Percentiles rank a stretch among this genome's conserved stretches.
Evolutionary conservation across 768 basidiomycete genomes (phyloP).

Genomic region (Gymnopilus dilepis): DNA sequence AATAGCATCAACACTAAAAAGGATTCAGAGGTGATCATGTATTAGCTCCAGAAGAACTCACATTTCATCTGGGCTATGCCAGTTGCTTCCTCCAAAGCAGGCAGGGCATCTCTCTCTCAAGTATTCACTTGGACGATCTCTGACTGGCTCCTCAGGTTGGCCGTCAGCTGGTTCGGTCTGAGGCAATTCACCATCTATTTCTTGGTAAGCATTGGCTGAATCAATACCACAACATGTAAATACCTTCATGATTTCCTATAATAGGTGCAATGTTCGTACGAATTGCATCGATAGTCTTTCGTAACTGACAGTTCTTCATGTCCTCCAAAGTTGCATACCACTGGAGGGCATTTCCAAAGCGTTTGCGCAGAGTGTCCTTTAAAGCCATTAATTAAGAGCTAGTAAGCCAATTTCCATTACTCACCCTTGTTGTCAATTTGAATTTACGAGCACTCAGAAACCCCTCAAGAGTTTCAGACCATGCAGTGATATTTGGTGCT

Average conservation of each 20-base stretch:
- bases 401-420: background rate
- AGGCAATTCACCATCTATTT: no score
- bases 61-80: background rate
- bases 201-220: no score
- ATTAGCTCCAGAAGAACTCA: background rate
- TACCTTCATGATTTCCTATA: background rate
- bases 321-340: slow-evolving; percentile 30
- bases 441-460: no score
- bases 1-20: slow-evolving; percentile 28
- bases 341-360: slow-evolving; percentile 31
- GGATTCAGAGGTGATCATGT: slow-evolving; percentile 7
- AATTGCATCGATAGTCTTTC: slow-evolving; percentile 3
- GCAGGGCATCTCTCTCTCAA: background rate
- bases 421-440: slow-evolving; percentile 6
- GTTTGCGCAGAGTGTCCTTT: slow-evolving; percentile 27
- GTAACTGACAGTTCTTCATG: slow-evolving; percentile 7
- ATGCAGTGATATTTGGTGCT: slow-evolving; percentile 19
- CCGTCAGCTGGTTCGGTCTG: no score
- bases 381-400: background rate
- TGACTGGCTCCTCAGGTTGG: background rate
- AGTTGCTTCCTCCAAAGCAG: background rate
- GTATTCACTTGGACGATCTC: background rate
- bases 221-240: background rate
- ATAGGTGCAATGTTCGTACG: background rate
- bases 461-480: slow-evolving; percentile 30